Conservation (phyloP, 179 eudicot genomes). For the Spergularia azorica region DNA sequence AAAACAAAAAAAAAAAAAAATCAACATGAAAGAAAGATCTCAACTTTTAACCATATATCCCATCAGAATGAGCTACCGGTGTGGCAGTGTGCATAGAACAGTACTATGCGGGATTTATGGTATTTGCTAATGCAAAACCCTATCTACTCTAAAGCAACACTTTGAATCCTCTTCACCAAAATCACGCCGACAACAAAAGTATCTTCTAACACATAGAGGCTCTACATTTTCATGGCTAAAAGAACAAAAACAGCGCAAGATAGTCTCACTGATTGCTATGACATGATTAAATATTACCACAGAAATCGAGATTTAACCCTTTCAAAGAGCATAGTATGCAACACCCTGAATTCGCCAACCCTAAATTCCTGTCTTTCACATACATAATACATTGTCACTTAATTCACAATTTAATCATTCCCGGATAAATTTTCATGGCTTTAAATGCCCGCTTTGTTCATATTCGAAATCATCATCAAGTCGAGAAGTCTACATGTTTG, state of each 20-base stretch:
- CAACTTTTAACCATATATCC: background rate
- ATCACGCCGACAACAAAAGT: background rate
- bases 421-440: no score
- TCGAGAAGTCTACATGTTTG: no score
- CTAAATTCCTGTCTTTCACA: background rate
- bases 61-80: background rate
- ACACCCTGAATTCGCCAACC: no score
- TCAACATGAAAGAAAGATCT: background rate
- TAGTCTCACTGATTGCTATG: no score
- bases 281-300: background rate
- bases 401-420: no score
- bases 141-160: background rate
- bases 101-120: background rate
- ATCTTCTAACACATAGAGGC: background rate
- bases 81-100: background rate
- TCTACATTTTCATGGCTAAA: background rate
- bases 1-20: background rate
- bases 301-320: no score
- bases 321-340: no score
- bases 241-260: background rate
- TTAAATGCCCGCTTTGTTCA: no score
- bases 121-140: background rate
- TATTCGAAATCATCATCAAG: no score
- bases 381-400: background rate
- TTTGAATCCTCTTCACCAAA: background rate